These are phyloP conservation scores for Barbatosphaeria neglecta DNA, from an alignment of 495 filamentous ascomycete genomes.

Conservation along the genomic window DNA sequence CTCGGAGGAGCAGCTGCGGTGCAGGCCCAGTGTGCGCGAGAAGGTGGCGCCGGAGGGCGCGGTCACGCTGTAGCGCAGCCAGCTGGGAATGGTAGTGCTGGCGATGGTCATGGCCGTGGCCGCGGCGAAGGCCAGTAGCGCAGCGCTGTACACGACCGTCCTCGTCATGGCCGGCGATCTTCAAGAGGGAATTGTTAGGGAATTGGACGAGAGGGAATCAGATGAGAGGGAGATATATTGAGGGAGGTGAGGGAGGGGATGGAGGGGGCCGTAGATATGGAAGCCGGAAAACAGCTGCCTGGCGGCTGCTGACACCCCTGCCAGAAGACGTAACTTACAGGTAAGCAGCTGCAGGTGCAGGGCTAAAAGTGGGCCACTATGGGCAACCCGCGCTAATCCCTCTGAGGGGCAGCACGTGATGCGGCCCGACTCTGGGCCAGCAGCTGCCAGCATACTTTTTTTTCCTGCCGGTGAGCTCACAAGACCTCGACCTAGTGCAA, in stretches of 20 bases:
- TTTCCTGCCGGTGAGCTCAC: not conserved
- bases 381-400: not conserved
- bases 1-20: constrained; percentile 59
- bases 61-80: constrained; percentile 63
- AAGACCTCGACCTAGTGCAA: too few relatives aligned
- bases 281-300: too few relatives aligned
- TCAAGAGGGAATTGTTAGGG: too few relatives aligned
- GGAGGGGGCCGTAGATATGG: too few relatives aligned
- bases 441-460: not conserved
- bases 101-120: constrained; percentile 68
- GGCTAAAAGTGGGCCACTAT: not conserved
- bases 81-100: constrained; percentile 62
- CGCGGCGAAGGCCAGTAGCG: constrained; percentile 50
- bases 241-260: too few relatives aligned
- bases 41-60: constrained; percentile 38
- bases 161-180: constrained; percentile 28
- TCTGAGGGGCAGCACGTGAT: not conserved
- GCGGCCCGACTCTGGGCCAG: not conserved
- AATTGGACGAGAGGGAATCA: not conserved
- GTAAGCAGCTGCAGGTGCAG: too few relatives aligned
- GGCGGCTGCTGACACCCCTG: too few relatives aligned
- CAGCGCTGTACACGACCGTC: constrained; percentile 41
- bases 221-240: not conserved
- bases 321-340: too few relatives aligned
- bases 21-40: constrained; percentile 66